These are phyloP conservation scores for Pseudonectria buxi DNA, from an alignment of 2,329 filamentous ascomycete species.

Conservation along the genomic window DNA sequence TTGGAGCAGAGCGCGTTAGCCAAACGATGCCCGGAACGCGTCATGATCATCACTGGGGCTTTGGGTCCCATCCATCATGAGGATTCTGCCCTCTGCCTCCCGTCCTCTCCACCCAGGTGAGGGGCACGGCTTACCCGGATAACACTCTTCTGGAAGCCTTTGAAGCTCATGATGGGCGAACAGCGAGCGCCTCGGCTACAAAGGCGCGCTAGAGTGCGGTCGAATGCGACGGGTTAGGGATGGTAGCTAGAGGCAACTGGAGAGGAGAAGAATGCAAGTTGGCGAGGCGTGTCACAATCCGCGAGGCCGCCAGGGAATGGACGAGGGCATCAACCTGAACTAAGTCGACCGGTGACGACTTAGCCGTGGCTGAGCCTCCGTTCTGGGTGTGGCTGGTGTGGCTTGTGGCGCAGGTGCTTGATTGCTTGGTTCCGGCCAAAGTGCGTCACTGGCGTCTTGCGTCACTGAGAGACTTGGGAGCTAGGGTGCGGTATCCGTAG, in stretches of 20 bases:
- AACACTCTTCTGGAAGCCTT: slow-evolving; percentile 88
- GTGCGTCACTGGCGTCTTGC: not conserved
- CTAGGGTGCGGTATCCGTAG: too few species aligned
- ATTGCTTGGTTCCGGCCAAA: not conserved
- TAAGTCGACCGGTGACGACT: slow-evolving; percentile 27
- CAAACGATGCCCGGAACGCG: slow-evolving; percentile 1
- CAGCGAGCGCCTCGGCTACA: not conserved
- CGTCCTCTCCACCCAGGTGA: slow-evolving; percentile 18
- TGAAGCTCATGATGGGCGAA: slow-evolving; percentile 74
- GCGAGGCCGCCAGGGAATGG: slow-evolving; percentile 21
- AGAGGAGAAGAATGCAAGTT: slow-evolving; percentile 5
- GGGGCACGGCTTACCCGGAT: slow-evolving; percentile 58
- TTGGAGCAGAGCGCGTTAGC: slow-evolving; percentile 1
- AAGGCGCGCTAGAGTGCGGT: too few species aligned
- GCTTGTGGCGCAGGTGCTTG: slow-evolving; percentile 10
- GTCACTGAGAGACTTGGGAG: not conserved
- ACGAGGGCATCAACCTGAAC: slow-evolving; percentile 20
- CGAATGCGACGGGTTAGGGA: not conserved
- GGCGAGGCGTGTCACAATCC: slow-evolving; percentile 12
- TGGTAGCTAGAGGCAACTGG: slow-evolving; percentile 1
- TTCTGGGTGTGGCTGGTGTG: not conserved
- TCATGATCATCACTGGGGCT: not conserved
- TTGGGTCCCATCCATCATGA: too few species aligned
- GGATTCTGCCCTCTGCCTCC: slow-evolving; percentile 3
- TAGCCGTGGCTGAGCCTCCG: slow-evolving; percentile 21